Evolutionary conservation across 2,329 filamentous ascomycete species (phyloP).

Genomic region (Talaromyces sp.): DNA sequence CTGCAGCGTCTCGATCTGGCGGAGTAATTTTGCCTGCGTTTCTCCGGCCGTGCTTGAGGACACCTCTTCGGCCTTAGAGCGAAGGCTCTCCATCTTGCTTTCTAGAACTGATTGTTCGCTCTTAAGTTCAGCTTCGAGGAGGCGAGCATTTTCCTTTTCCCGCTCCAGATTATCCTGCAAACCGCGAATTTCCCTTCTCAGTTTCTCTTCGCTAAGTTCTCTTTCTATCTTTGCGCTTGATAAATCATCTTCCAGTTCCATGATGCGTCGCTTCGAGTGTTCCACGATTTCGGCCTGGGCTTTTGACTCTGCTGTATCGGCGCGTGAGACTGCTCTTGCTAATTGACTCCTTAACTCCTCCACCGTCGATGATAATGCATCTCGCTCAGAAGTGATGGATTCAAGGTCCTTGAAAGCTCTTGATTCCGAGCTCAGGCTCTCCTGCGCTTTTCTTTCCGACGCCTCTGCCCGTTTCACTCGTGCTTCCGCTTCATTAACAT

Average conservation of each 20-base stretch:
- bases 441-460: constrained; percentile 53
- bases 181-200: constrained; percentile 65
- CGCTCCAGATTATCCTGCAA: constrained; percentile 69
- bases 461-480: constrained; percentile 60
- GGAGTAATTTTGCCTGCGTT: constrained; percentile 79
- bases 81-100: constrained; percentile 82
- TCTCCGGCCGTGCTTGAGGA: constrained; percentile 78
- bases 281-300: constrained; percentile 65
- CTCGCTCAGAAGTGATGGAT: constrained; percentile 58
- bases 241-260: constrained; percentile 62
- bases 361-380: constrained; percentile 62
- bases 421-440: constrained; percentile 51
- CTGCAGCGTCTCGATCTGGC: constrained; percentile 92
- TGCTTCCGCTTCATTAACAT: constrained; percentile 47
- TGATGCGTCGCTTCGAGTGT: constrained; percentile 56
- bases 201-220: constrained; percentile 67
- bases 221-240: constrained; percentile 68
- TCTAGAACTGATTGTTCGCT: constrained; percentile 75
- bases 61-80: constrained; percentile 80
- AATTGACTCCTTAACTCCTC: constrained; percentile 67
- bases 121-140: constrained; percentile 71
- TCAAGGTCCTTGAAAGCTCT: constrained; percentile 58
- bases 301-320: constrained; percentile 63
- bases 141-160: constrained; percentile 65
- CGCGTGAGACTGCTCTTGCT: constrained; percentile 62